Conservation (phyloP, 1,284 basidiomycete species). For the Pterula multifida region DNA sequence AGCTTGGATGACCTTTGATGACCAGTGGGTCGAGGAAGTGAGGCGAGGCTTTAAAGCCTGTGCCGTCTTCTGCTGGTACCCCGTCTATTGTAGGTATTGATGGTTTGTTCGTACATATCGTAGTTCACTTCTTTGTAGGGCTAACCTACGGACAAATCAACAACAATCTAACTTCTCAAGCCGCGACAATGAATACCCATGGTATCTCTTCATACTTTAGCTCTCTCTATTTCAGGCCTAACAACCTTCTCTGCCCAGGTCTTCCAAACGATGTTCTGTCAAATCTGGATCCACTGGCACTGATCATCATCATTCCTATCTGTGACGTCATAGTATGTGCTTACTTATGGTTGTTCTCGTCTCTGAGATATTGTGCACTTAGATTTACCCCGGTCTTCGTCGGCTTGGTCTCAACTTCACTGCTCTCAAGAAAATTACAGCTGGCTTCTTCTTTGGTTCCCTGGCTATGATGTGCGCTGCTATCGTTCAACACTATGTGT, state of each 20-base stretch:
- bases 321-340: slow-evolving; percentile 42
- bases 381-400: slow-evolving; percentile 69
- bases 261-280: slow-evolving; percentile 75
- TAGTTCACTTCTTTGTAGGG: too few species aligned
- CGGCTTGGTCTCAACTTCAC: slow-evolving; percentile 56
- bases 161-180: slow-evolving; percentile 74
- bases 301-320: slow-evolving; percentile 67
- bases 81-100: slow-evolving; percentile 47
- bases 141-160: slow-evolving; percentile 65
- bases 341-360: background rate
- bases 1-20: slow-evolving; percentile 65
- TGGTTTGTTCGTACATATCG: slow-evolving; percentile 2
- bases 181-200: slow-evolving; percentile 59
- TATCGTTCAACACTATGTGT: slow-evolving; percentile 68
- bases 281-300: slow-evolving; percentile 68
- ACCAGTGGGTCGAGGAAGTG: slow-evolving; percentile 77
- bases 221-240: background rate
- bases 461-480: slow-evolving; percentile 54
- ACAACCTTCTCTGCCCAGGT: background rate
- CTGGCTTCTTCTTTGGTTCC: slow-evolving; percentile 58
- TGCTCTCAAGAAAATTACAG: slow-evolving; percentile 62
- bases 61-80: slow-evolving; percentile 70
- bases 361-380: background rate
- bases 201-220: slow-evolving; percentile 22
- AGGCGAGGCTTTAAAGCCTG: slow-evolving; percentile 78